A percentile compares a stretch with the other conserved stretches of the same genome.
Conservation (phyloP, 1,139 yeast species). For the Diutina siamensis region DNA sequence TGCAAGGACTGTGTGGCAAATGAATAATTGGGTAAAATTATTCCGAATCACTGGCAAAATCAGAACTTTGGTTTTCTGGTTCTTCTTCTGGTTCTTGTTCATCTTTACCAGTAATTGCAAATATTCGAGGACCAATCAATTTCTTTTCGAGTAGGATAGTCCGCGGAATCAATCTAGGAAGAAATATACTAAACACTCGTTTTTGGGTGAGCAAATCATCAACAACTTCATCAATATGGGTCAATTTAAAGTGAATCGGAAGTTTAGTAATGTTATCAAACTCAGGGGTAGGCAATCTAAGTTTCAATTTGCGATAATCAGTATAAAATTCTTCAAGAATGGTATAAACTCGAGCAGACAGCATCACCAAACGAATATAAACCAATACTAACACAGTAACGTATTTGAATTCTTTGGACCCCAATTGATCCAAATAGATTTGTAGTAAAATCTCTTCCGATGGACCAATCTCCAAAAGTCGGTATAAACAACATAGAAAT, state of each 20-base stretch:
- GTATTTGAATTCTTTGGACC: constrained; percentile 48
- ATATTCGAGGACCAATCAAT: constrained; percentile 24
- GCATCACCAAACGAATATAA: constrained; percentile 41
- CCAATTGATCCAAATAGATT: constrained; percentile 37
- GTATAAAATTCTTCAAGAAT: constrained; percentile 8
- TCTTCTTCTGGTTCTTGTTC: constrained; percentile 9
- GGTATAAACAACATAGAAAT: constrained; percentile 52
- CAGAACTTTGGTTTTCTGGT: constrained; percentile 7
- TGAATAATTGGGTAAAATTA: not conserved
- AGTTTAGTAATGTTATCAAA: constrained; percentile 13
- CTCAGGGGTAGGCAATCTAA: constrained; percentile 19
- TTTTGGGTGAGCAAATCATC: constrained; percentile 39
- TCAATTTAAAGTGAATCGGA: constrained; percentile 21
- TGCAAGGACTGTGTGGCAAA: constrained; percentile 1
- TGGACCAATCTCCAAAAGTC: constrained; percentile 56
- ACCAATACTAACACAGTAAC: constrained; percentile 49
- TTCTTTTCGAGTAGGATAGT: constrained; percentile 28
- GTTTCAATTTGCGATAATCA: constrained; percentile 30
- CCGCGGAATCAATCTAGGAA: constrained; percentile 44
- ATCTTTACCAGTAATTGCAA: constrained; percentile 16
- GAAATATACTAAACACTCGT: constrained; percentile 44
- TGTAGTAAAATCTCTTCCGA: constrained; percentile 32
- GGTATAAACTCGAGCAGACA: constrained; percentile 33
- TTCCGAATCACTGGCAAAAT: constrained; percentile 11
- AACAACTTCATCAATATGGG: constrained; percentile 48